Base-by-base conservation (phyloP, 2,329 filamentous ascomycete genomes). In the Pseudogymnoascus sp. region DNA sequence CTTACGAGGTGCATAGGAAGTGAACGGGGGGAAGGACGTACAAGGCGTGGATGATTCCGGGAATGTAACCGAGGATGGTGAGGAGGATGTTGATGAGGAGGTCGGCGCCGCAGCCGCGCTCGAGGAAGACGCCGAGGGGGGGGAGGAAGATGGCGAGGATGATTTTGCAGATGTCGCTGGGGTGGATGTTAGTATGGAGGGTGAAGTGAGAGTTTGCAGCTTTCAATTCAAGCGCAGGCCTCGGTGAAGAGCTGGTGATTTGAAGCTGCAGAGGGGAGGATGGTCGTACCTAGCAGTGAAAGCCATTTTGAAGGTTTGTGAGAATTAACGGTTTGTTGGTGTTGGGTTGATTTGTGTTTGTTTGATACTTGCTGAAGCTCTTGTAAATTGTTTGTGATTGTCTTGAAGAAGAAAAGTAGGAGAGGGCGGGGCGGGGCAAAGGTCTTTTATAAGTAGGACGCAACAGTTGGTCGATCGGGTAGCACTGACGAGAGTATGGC, bases 11-110 rank as follows among this genome's bases (percentile, higher is more conserved):
- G 21, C 47, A 4, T 34, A 6, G 36, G 4, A 37, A 2, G 5
- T 37, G 37, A 39, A 16, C 3, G 37, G 40, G 23, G 11, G 11
- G 42, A 45, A 8, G 39, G 54, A 84, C 85, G 68, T 86, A 96
- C 80, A 96, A 79, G 67, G 92, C 92, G 81, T 96, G 92, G 77
- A 96, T 91, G 80, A 96, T 93, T 77, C 91, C 90, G 68, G 88
- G 89, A 72, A 93, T 83, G 76, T 85, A 87, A 77, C 84, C 86
- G 70, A 91, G 81, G 71, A 91, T 85, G 71, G 91, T 96, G 78
- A 96, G 80, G 73, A 92, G 83, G 77, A 96, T 90, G 87, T 96
- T 96, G 85, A 96, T 96, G 78, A 93, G 81, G 73, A 96, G 81
- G 75, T 96, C 90, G 69, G 87, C 86, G 75, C 88, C 88, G 80